Conservation (phyloP, 495 filamentous ascomycete genomes). For the Hypoxylon trugodes region DNA sequence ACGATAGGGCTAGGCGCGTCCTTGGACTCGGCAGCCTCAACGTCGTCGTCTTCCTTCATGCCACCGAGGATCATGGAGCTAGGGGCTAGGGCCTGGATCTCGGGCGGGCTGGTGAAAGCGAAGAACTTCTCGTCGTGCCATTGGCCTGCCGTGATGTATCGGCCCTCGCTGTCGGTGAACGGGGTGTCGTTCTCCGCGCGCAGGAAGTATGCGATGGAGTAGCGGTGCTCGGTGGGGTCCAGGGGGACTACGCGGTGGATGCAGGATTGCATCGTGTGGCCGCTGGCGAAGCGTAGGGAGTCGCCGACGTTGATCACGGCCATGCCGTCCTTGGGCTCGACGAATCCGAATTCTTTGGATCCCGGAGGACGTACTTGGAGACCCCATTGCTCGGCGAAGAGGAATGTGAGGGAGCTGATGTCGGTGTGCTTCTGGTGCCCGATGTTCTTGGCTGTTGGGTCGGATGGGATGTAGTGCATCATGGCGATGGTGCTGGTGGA, state of each 20-base stretch:
- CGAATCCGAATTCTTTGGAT: slow-evolving; percentile 59
- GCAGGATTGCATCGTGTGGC: slow-evolving; percentile 59
- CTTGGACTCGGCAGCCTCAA: slow-evolving; percentile 20
- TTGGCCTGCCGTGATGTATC: slow-evolving; percentile 56
- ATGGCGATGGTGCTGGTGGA: slow-evolving; percentile 57
- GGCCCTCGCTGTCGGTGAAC: slow-evolving; percentile 61
- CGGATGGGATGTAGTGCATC: slow-evolving; percentile 59
- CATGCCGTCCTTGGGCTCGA: slow-evolving; percentile 57
- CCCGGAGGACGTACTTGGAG: slow-evolving; percentile 63
- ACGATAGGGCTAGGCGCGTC: slow-evolving; percentile 37
- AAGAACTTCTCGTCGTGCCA: slow-evolving; percentile 69
- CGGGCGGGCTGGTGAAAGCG: slow-evolving; percentile 57
- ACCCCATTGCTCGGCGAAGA: slow-evolving; percentile 65
- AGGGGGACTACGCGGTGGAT: slow-evolving; percentile 66
- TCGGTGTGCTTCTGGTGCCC: slow-evolving; percentile 68
- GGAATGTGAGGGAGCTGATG: slow-evolving; percentile 64
- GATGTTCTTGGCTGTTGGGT: slow-evolving; percentile 52
- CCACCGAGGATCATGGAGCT: slow-evolving; percentile 55
- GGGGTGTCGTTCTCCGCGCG: slow-evolving; percentile 61
- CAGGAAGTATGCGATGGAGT: slow-evolving; percentile 67
- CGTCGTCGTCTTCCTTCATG: slow-evolving; percentile 52
- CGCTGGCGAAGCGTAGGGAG: slow-evolving; percentile 61
- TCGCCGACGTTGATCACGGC: slow-evolving; percentile 68
- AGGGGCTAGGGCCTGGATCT: slow-evolving; percentile 54
- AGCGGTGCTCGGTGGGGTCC: slow-evolving; percentile 58